Evolutionary conservation across 2,329 filamentous ascomycete genomes (phyloP), one percentile per base, ranked within the genome.

Genomic region (Xylaria digitata): DNA sequence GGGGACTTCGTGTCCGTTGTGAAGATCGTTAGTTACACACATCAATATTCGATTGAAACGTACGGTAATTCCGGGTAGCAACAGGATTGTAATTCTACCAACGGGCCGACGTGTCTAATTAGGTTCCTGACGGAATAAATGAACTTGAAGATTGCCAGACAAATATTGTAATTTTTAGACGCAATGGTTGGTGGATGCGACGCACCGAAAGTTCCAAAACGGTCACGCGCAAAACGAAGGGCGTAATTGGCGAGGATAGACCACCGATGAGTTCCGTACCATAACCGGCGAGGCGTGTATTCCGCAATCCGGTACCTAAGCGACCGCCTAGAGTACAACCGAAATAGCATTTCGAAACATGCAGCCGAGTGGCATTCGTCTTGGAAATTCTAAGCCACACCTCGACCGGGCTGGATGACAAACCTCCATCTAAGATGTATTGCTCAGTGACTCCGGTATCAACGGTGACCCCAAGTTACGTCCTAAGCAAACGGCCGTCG

Each of bases 401-500:
- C 6, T 46, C 43, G n/a, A 46, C 4, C 17, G 2, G 43, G 32
- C 55, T 48, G 2, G 6, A 6, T 6, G 45, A 34, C 21, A 13
- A 54, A 32, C 26, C 34, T 37, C 55, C 55, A 19, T 21, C 17
- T 26, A 32, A 7, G 23, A 40, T 15, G 21, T 15, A 26, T 30
- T 26, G 3, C 15, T 17, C 40, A 9, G 4, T 23, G 34, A 23
- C 34, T 53, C 23, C 32, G 37, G 34, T 21, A 32, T 6, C 9
- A 60, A 21, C 57, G 19, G 23, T 2, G 61, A 17, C 11, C 15
- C 32, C 11, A 49, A 55, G n/a, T 62, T 63, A 2, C 56, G 2
- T 11, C 86, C 88, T 40, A 93, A 70, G 70, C 90, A 92, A 0
- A 90, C 83, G 6, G 91, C 91, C 21, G 86, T 89, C 9, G 93